Base-by-base conservation (phyloP, 306 rosid species). In the Astragalus membranaceus region DNA sequence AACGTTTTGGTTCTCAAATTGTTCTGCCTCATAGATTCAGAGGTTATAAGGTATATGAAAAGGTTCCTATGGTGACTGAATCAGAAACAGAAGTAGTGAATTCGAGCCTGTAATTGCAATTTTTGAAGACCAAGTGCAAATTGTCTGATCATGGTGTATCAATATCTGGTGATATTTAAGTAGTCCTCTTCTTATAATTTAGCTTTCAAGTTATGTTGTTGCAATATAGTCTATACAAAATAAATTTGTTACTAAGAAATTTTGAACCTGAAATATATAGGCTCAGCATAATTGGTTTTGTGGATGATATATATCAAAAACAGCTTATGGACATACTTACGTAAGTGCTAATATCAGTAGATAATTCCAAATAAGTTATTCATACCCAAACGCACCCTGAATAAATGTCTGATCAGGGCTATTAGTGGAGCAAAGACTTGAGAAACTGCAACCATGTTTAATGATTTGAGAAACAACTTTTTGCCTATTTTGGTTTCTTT, bases 1-100 rank as follows among this genome's bases (percentile, higher is more conserved):
- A 88, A 72, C 29, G 62, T 66, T 84, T 84, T 67, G 86, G 89
- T 29, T 79, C 85, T 48, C 73, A 39, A 26, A 80, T 39, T 78
- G 30, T 85, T 74, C 48, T 84, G 37, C 83, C 85, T 16, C n/a
- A 16, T 1, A 81, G 77, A 52, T 77, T 79, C 36, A 69, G 23
- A 84, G 70, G 77, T 8, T 70, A 46, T 4, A 5, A 5, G 39
- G 76, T 20, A 17, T 71, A 76, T 63, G 70, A 81, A 70, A 85
- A 65, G 75, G 83, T 81, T 33, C 46, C 82, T 36, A 12, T 32
- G 23, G 73, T 16, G 20, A 13, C 29, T 70, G 86, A 75, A 77
- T 46, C 57, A 37, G 78, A 75, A 69, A 60, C 10, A 35, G 77
- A 64, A 70, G 53, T 57, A 30, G 50, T 66, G 44, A 42, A 43